Conservation (phyloP, 345 rosid genomes). For the Syzygium aqueum region DNA sequence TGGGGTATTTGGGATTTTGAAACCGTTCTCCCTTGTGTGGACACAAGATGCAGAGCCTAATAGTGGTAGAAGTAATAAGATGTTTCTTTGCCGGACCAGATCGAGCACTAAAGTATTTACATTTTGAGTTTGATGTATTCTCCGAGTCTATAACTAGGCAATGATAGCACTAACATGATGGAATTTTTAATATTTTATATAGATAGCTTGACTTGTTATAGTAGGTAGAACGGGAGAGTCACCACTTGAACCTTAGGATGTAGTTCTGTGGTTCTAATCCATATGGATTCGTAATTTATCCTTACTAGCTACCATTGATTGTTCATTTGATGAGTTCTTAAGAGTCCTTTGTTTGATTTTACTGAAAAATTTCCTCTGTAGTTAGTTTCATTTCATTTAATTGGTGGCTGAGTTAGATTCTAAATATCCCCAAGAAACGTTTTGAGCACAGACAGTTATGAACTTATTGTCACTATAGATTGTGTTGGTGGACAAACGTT, state of each 20-base stretch:
- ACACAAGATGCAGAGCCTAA: not conserved
- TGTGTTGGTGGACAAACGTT: not conserved
- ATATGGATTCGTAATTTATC: not conserved
- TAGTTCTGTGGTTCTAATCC: not conserved
- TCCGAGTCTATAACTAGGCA: not conserved
- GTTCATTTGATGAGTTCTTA: not conserved
- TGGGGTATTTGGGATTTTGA: not conserved
- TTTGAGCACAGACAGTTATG: not conserved
- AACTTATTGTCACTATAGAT: not conserved
- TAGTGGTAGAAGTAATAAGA: not conserved
- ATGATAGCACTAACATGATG: not conserved
- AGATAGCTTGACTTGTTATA: not conserved
- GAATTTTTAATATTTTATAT: not conserved
- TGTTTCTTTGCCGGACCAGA: not conserved
- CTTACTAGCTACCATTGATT: not conserved
- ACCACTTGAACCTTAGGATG: not conserved
- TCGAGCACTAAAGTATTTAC: not conserved
- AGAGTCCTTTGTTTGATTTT: not conserved
- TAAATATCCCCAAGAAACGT: not conserved
- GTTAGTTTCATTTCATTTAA: not conserved
- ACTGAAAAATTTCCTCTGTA: not conserved
- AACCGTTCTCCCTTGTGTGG: not conserved
- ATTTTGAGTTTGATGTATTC: not conserved
- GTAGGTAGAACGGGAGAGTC: not conserved
- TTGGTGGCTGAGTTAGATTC: not conserved